Base-by-base conservation (phyloP, 805 yeast species). In the Tetrapisispora taiwanensis region DNA sequence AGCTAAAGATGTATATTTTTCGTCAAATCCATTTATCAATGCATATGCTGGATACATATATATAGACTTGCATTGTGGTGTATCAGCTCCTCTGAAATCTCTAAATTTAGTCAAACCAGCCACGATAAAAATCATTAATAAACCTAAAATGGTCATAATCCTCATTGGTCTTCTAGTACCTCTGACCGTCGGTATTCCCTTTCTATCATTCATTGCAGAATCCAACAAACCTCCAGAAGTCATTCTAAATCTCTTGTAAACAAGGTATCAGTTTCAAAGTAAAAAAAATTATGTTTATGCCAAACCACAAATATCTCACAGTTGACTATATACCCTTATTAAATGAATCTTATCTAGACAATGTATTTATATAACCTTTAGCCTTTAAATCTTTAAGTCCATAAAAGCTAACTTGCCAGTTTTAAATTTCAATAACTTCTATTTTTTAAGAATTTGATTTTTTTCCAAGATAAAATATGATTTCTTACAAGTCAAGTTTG, bases 1-100 rank as follows among this genome's bases (percentile, higher is more conserved):
- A 1, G 65, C 65, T 15, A 62, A 42, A 30, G 81, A 69, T 1
- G 95, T 89, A 56, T 77, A 78, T 43, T 74, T 68, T 2, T 92
- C 76, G 61, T 87, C 92, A 57, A 89, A 84, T 3, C 81, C 84
- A 49, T 70, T 67, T 33, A 88, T 73, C 50, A 80, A 71, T 10
- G 90, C 89, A 55, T 86, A 88, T 1, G 89, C 77, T 1, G 95
- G 95, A 40, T 73, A 76, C 95, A 88, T 88, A 58, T 72, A 81
- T 7, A 86, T 80, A 47, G 79, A 67, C 33, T 79, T 67, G 59
- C 97, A 88, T 38, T 69, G 64, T 1, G 75, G 71, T 0, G 65
- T 45, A 55, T 76, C 79, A 2, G 78, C 70, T 2, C 78, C 79
- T 5, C 54, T 54, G 12, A 65, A 59, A 7, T 46, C 36, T 31